phyloP scores from a whole-genome alignment of 176 grass and related monocot genomes.

The Saccharum spontaneum region DNA sequence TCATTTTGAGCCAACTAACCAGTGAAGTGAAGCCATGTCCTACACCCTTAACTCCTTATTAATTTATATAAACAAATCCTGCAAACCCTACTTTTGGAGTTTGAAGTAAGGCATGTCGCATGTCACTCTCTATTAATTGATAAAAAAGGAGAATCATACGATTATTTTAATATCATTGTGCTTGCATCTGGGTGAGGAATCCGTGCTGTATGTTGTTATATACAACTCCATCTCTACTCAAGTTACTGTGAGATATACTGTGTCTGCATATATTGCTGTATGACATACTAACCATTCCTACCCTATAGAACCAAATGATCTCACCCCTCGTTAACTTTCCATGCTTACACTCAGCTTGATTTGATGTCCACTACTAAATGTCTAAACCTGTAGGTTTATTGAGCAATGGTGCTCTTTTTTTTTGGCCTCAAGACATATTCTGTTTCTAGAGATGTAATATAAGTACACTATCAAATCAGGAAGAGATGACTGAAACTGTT shows the following conservation, averaged over 20 bases:
- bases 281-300: background rate
- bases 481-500: background rate
- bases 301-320: background rate
- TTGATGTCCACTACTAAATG: background rate
- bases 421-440: background rate
- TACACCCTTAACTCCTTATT: background rate
- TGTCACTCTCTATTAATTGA: background rate
- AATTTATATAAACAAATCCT: background rate
- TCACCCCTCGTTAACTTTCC: background rate
- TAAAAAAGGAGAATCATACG: background rate
- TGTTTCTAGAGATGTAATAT: background rate
- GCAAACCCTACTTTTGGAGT: background rate
- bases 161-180: background rate
- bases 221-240: background rate
- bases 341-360: background rate
- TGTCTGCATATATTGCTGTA: background rate
- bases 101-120: background rate
- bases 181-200: background rate
- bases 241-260: background rate
- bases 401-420: background rate
- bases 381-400: background rate
- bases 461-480: background rate
- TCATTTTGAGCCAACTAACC: slow-evolving; percentile 7
- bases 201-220: background rate
- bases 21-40: background rate